Percentiles rank a stretch among this genome's conserved stretches.
phyloP scores from a whole-genome alignment of 169 alveolate species.

The Perkinsus olseni region DNA sequence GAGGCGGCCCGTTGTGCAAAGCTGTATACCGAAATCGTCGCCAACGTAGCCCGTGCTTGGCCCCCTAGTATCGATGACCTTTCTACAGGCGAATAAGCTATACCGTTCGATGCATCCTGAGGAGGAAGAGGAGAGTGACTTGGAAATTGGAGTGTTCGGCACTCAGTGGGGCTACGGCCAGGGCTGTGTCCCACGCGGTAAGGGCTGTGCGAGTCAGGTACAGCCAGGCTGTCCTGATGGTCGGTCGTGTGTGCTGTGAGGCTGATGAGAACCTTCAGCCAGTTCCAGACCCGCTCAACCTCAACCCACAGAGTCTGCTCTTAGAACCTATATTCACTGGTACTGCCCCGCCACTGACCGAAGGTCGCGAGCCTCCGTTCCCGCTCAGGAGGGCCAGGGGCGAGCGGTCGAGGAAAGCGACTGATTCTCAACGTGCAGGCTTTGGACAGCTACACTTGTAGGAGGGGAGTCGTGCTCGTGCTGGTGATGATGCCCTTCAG shows the following conservation, averaged over 20 bases:
- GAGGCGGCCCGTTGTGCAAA: neutral
- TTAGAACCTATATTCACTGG: neutral
- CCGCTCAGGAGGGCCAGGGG: neutral
- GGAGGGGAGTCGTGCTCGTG: neutral
- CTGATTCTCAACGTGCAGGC: neutral
- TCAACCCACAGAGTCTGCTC: neutral
- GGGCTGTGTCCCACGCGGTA: too few relatives aligned
- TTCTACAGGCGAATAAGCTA: neutral
- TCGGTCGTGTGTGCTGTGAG: neutral
- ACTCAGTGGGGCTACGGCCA: too few relatives aligned
- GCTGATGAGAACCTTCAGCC: neutral
- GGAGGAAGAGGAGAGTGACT: neutral
- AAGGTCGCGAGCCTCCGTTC: neutral
- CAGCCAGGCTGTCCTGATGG: neutral
- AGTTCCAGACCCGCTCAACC: neutral
- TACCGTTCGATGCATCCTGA: neutral
- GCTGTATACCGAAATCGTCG: neutral
- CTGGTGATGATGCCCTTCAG: neutral
- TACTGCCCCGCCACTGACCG: neutral
- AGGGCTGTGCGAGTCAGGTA: neutral
- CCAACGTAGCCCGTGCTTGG: neutral
- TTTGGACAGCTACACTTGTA: neutral
- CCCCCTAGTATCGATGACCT: neutral
- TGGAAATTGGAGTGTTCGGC: neutral
- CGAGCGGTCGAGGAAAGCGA: neutral